phyloP scores from a whole-genome alignment of 495 filamentous ascomycete species.

The Lentithecium fluviatile region DNA sequence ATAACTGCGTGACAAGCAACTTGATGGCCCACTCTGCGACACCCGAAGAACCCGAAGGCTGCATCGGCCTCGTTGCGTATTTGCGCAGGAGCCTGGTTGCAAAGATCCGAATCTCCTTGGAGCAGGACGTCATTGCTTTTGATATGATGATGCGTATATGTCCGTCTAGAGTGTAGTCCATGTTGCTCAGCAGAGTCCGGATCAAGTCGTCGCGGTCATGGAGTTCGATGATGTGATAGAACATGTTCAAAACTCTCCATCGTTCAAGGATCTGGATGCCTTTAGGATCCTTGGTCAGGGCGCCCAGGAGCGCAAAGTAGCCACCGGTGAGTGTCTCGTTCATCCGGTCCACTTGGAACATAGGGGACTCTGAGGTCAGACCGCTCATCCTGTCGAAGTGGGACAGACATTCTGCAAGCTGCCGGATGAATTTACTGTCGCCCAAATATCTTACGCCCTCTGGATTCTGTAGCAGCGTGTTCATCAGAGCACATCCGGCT shows the following conservation, averaged over 20 bases:
- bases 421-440: constrained; percentile 87
- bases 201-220: constrained; percentile 87
- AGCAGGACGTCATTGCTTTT: constrained; percentile 86
- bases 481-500: constrained; percentile 82
- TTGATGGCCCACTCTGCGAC: constrained; percentile 90
- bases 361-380: constrained; percentile 77
- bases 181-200: constrained; percentile 77
- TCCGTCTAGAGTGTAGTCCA: constrained; percentile 85
- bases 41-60: constrained; percentile 31
- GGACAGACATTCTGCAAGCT: constrained; percentile 91
- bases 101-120: constrained; percentile 86
- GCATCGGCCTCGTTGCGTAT: constrained; percentile 59
- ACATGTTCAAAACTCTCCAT: constrained; percentile 98
- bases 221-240: constrained; percentile 94
- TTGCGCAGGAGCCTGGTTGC: constrained; percentile 80
- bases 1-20: constrained; percentile 91
- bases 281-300: constrained; percentile 73
- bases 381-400: constrained; percentile 92
- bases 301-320: constrained; percentile 90
- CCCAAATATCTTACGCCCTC: constrained; percentile 83
- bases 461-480: constrained; percentile 74
- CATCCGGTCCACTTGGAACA: constrained; percentile 83
- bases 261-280: constrained; percentile 89
- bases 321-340: constrained; percentile 80
- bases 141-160: constrained; percentile 90